Conservation (phyloP, 495 filamentous ascomycete species). For the Rostrohypoxylon terebratum region DNA sequence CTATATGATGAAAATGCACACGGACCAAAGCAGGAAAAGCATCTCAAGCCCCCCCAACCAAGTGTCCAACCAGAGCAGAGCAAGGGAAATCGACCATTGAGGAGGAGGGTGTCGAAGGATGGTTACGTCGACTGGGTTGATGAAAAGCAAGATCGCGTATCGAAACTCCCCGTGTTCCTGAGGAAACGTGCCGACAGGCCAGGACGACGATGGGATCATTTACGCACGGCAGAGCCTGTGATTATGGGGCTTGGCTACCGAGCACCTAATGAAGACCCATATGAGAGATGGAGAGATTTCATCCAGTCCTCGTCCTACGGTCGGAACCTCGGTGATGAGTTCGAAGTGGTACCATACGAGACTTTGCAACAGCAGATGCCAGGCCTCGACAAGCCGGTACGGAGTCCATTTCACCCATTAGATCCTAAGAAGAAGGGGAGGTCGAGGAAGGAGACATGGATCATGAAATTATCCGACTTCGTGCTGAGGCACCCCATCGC, state of each 20-base stretch:
- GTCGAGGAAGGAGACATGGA: slow-evolving; percentile 58
- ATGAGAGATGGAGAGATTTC: slow-evolving; percentile 62
- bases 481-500: slow-evolving; percentile 85
- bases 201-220: slow-evolving; percentile 68
- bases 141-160: slow-evolving; percentile 48
- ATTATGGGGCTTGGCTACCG: slow-evolving; percentile 62
- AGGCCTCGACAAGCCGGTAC: slow-evolving; percentile 56
- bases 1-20: slow-evolving; percentile 48
- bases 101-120: slow-evolving; percentile 63
- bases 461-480: slow-evolving; percentile 59
- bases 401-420: slow-evolving; percentile 66
- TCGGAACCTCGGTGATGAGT: slow-evolving; percentile 57
- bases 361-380: slow-evolving; percentile 62
- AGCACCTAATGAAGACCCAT: slow-evolving; percentile 46
- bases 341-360: slow-evolving; percentile 57
- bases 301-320: slow-evolving; percentile 64
- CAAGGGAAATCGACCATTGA: slow-evolving; percentile 45
- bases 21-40: slow-evolving; percentile 31
- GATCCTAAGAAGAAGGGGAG: slow-evolving; percentile 51
- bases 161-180: slow-evolving; percentile 49
- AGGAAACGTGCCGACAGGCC: slow-evolving; percentile 50
- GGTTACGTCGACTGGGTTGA: slow-evolving; percentile 63
- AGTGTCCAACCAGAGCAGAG: slow-evolving; percentile 46
- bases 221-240: slow-evolving; percentile 65
- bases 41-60: slow-evolving; percentile 38